A percentile compares a stretch with the other conserved stretches of the same genome.
phyloP scores from a whole-genome alignment of 345 rosid genomes.

The Chamaenerion angustifolium region DNA sequence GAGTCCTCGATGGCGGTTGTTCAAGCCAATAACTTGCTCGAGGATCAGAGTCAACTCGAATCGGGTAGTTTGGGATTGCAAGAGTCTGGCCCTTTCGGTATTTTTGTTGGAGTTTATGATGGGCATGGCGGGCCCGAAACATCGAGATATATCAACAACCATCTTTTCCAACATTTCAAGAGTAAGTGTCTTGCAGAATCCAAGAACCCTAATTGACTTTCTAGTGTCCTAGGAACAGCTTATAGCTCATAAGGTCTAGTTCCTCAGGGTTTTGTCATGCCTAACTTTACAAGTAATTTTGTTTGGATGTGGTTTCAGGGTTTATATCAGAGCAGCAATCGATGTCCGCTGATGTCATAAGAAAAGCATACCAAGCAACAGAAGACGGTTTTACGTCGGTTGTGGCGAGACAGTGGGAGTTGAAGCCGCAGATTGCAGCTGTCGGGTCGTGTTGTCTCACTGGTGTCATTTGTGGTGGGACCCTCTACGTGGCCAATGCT shows the following conservation, averaged over 20 bases:
- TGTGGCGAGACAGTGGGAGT: slow-evolving; percentile 32
- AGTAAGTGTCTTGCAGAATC: slow-evolving; percentile 16
- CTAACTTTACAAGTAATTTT: too few species aligned
- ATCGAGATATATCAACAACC: slow-evolving; percentile 26
- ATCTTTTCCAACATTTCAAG: slow-evolving; percentile 35
- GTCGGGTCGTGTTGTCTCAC: slow-evolving; percentile 43
- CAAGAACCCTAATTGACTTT: not conserved
- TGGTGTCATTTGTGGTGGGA: slow-evolving; percentile 27
- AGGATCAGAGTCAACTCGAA: slow-evolving; percentile 44
- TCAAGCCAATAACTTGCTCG: slow-evolving; percentile 41
- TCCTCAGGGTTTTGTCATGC: too few species aligned
- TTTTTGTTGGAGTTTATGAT: slow-evolving; percentile 37
- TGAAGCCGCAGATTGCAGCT: slow-evolving; percentile 39
- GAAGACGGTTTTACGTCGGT: slow-evolving; percentile 37
- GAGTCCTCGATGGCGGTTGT: slow-evolving; percentile 47
- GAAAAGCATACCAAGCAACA: slow-evolving; percentile 38
- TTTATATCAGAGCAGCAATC: slow-evolving; percentile 32
- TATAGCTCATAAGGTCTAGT: slow-evolving; percentile 24
- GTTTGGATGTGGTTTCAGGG: slow-evolving; percentile 12
- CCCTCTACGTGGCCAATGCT: slow-evolving; percentile 30
- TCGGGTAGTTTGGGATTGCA: slow-evolving; percentile 30
- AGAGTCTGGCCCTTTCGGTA: slow-evolving; percentile 32
- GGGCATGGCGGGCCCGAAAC: slow-evolving; percentile 48
- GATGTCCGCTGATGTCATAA: slow-evolving; percentile 36
- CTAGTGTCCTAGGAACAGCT: slow-evolving; percentile 21